Base-by-base conservation (phyloP, 2,329 filamentous ascomycete genomes). In the Ophiostoma sp. region DNA sequence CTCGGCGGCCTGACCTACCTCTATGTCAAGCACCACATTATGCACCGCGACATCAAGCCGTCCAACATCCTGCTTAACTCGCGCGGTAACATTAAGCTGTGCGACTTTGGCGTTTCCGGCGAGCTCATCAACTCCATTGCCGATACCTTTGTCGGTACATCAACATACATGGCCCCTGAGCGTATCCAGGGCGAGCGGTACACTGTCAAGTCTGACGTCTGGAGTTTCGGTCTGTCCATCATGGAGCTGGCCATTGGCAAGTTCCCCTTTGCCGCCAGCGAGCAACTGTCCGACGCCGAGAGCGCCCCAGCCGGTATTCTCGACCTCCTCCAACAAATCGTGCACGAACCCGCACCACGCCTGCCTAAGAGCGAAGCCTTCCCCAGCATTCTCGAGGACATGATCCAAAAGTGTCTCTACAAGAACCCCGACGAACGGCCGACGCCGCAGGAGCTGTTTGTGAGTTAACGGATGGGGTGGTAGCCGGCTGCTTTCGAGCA, bases 141-240 rank as follows among this genome's bases (percentile, higher is more conserved):
- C 70, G 95, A 98, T 80, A 99, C 96, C 0, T 99, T 99, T 79
- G 96, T 99, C 48, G 96, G 96, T 71, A 99, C 96, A 1, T 98
- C 96, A 50, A 99, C 96, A 72, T 99, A 99, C 85, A 99, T 99
- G 96, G 96, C 96, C 0, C 96, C 96, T 0, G 96, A 99, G 85
- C 90, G 96, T 82, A 99, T 99, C 77, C 95, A 98, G 81, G 96
- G 96, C 75, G 94, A 96, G 76, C 94, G 93, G 78, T 99, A 99
- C 83, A 97, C 95, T 0, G 95, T 99, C 79, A 98, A 98, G 82
- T 98, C 95, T 15, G 96, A 99, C 81, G 96, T 99, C 3, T 99
- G 96, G 96, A 98, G 95, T 87, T 97, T 98, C 76, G 96, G 96
- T 42, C 85, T 99, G 77, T 92, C 92, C 0, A 90, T 99, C 75